A percentile compares a stretch with the other conserved stretches of the same genome.
These are phyloP conservation scores for Penicillium cataractarum DNA, from an alignment of 495 filamentous ascomycete species.

Conservation along the genomic window DNA sequence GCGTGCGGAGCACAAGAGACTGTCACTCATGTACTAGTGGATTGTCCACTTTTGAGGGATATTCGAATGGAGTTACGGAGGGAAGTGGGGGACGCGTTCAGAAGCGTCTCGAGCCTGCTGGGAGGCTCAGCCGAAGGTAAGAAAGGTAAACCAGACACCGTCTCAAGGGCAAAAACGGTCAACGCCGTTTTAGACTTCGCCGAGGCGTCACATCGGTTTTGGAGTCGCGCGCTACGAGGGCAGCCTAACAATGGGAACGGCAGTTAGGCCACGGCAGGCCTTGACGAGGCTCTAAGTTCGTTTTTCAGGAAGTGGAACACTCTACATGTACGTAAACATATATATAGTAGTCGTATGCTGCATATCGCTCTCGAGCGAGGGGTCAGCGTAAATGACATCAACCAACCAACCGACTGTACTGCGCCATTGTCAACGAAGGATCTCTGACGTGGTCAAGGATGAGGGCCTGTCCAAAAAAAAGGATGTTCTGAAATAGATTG, in stretches of 20 bases:
- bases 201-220: constrained; percentile 37
- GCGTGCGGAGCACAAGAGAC: constrained; percentile 26
- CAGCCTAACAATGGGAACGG: constrained; percentile 31
- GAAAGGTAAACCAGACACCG: constrained; percentile 32
- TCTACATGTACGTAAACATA: background rate
- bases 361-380: constrained; percentile 4
- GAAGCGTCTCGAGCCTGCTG: constrained; percentile 32
- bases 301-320: constrained; percentile 10
- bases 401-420: background rate
- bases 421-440: too few species aligned
- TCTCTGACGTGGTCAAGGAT: too few species aligned
- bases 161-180: constrained; percentile 28
- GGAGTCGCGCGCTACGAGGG: constrained; percentile 35
- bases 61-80: constrained; percentile 21
- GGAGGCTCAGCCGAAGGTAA: constrained; percentile 31
- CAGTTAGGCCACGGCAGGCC: constrained; percentile 32
- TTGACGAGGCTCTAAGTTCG: constrained; percentile 36
- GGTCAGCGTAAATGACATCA: constrained; percentile 4
- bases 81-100: constrained; percentile 29
- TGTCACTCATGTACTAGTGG: constrained; percentile 25
- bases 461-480: too few species aligned
- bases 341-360: constrained; percentile 1
- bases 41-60: constrained; percentile 17
- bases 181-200: constrained; percentile 35
- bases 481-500: too few species aligned